Base-by-base conservation (phyloP, 1,284 basidiomycete genomes). In the Singerocomus rubriflavus region DNA sequence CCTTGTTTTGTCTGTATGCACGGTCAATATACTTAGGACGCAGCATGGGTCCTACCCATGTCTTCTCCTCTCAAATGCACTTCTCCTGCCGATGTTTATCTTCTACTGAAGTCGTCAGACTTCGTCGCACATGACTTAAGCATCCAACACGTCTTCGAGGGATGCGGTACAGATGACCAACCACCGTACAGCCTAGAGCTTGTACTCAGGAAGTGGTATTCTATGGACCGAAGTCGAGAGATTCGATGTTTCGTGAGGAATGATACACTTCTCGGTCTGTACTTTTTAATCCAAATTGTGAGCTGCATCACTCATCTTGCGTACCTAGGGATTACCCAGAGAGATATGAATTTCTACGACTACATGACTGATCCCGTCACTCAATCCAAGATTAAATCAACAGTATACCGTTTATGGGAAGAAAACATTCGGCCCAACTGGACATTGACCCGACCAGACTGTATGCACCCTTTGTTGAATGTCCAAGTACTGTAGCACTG, bases 41-140 rank as follows among this genome's bases (percentile, higher is more conserved):
- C 94, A 12, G 81, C 88, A 2, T 98, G 94, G 90, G 84, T 99
- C 55, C 76, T 97, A 2, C 88, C 93, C 2, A 78, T 89, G n/a
- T 86, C 87, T 6, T 84, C 88, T 1, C 92, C 90, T 0, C 73
- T 98, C 35, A 88, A 88, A 70, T 98, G 95, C 68, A 85, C 82
- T 7, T 82, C 84, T 1, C 93, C 94, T 0, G 82, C 88, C 5
- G 96, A 99, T 59, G 85, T 98, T 26, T 98, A 98, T 68, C 77
- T 98, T 40, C 73, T 97, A 0, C 79, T 99, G 57, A 99, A 99
- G 70, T 91, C 91, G 3, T 93, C 91, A 42, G 92, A 98, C 66
- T 97, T 97, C 59, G 76, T 93, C 40, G 78, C 81, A 7, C 90
- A 96, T 57, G 95, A 95, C 64, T 67, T 96, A 5, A 79, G 78